Conservation (phyloP, 1,139 yeast genomes). For the Debaryomyces coudertii region DNA sequence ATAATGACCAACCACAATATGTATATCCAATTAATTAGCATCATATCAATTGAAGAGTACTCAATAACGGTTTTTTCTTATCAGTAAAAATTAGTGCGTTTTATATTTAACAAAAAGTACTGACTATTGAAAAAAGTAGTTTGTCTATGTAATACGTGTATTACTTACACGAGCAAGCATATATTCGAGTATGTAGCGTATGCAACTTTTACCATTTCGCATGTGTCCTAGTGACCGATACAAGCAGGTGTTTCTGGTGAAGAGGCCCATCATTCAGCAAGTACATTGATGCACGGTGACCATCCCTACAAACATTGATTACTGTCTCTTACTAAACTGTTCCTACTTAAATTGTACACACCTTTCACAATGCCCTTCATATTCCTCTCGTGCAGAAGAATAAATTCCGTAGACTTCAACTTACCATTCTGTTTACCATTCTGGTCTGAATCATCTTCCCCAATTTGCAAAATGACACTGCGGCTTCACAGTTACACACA, state of each 20-base stretch:
- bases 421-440: not conserved
- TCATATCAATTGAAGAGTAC: not conserved
- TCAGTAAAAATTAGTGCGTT: not conserved
- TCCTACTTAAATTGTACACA: too few species aligned
- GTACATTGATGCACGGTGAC: too few species aligned
- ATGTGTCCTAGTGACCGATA: not conserved
- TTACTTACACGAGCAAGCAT: not conserved
- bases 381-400: too few species aligned
- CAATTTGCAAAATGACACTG: not conserved
- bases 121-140: not conserved
- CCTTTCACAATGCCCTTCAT: too few species aligned
- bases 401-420: too few species aligned
- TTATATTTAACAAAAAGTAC: not conserved
- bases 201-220: too few species aligned
- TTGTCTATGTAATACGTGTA: not conserved
- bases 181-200: not conserved
- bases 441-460: not conserved
- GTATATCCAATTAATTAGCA: not conserved
- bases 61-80: not conserved
- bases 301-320: too few species aligned
- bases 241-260: not conserved
- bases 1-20: slow-evolving; percentile 1
- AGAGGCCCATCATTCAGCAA: too few species aligned
- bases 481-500: not conserved
- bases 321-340: too few species aligned